Evolutionary conservation across 768 basidiomycete species (phyloP).

Genomic region (Boletus pseudopeckii): DNA sequence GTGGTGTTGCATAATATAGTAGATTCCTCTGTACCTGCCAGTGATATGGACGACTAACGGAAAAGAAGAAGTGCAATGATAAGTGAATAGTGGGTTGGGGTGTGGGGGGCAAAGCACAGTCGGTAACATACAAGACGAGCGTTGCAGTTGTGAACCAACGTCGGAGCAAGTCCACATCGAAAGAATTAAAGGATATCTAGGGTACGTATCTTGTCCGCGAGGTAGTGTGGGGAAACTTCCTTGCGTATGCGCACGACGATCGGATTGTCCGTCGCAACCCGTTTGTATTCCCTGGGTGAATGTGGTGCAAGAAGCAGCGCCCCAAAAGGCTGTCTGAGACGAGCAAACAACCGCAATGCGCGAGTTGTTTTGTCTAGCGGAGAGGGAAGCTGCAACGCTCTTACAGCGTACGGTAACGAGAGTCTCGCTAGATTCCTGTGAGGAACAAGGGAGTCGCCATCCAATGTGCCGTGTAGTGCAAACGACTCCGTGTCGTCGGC

Average conservation of each 20-base stretch:
- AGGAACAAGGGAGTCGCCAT: not conserved
- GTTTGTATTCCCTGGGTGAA: slow-evolving; percentile 12
- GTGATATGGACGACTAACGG: not conserved
- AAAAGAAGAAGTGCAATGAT: not conserved
- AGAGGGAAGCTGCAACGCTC: slow-evolving; percentile 3
- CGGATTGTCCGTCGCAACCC: slow-evolving; percentile 16
- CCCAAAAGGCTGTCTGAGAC: slow-evolving; percentile 15
- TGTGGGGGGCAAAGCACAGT: not conserved
- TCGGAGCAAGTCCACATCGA: not conserved
- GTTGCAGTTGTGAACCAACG: not conserved
- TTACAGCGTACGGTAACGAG: not conserved
- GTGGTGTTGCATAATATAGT: not conserved
- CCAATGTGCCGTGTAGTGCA: not conserved
- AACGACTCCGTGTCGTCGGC: slow-evolving; percentile 7
- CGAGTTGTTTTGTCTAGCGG: slow-evolving; percentile 15
- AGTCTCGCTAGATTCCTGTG: not conserved
- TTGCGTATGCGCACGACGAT: slow-evolving; percentile 13
- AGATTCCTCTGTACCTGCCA: not conserved
- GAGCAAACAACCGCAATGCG: slow-evolving; percentile 11
- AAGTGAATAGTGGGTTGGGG: not conserved
- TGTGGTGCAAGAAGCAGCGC: slow-evolving; percentile 12
- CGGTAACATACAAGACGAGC: not conserved
- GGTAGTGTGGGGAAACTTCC: slow-evolving; percentile 2
- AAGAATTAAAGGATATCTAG: slow-evolving; percentile 12
- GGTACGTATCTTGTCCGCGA: slow-evolving; percentile 13